Evolutionary conservation across 805 yeast genomes (phyloP).

Genomic region (Kurtzmaniella fragi): DNA sequence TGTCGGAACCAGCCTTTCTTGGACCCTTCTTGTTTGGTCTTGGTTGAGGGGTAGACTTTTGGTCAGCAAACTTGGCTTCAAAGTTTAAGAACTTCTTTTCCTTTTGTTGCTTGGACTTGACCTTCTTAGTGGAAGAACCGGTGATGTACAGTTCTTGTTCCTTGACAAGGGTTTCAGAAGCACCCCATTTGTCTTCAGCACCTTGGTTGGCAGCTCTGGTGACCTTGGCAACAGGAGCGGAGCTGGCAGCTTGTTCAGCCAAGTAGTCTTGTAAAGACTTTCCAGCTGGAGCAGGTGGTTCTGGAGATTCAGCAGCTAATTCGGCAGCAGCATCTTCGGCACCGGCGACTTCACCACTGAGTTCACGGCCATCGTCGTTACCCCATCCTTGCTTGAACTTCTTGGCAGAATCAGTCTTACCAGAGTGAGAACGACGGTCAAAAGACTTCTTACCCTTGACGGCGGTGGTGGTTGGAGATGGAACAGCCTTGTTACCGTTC

Average conservation of each 20-base stretch:
- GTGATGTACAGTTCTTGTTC: constrained; percentile 55
- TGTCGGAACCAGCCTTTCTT: constrained; percentile 26
- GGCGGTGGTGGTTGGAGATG: constrained; percentile 50
- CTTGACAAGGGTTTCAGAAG: constrained; percentile 59
- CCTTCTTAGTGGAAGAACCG: constrained; percentile 61
- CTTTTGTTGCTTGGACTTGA: constrained; percentile 71
- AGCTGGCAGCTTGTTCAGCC: constrained; percentile 52
- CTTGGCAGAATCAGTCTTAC: constrained; percentile 81
- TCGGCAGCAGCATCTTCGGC: constrained; percentile 37
- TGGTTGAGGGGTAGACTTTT: constrained; percentile 30
- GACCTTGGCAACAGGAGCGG: constrained; percentile 31
- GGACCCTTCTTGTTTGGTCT: constrained; percentile 26
- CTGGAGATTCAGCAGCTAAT: constrained; percentile 37
- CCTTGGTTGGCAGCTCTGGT: constrained; percentile 55
- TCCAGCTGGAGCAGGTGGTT: constrained; percentile 41
- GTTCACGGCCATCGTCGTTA: constrained; percentile 61
- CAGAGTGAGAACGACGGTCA: constrained; percentile 86
- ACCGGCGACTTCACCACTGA: constrained; percentile 57
- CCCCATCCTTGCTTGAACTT: constrained; percentile 87
- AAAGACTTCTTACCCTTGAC: constrained; percentile 52
- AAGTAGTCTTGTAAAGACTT: constrained; percentile 86
- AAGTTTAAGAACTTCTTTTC: constrained; percentile 75
- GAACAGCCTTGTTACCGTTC: constrained; percentile 66
- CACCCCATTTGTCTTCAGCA: constrained; percentile 45
- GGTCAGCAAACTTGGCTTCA: constrained; percentile 66